phyloP scores from a whole-genome alignment of 2,329 filamentous ascomycete genomes.

The Fusarium heterosporum region DNA sequence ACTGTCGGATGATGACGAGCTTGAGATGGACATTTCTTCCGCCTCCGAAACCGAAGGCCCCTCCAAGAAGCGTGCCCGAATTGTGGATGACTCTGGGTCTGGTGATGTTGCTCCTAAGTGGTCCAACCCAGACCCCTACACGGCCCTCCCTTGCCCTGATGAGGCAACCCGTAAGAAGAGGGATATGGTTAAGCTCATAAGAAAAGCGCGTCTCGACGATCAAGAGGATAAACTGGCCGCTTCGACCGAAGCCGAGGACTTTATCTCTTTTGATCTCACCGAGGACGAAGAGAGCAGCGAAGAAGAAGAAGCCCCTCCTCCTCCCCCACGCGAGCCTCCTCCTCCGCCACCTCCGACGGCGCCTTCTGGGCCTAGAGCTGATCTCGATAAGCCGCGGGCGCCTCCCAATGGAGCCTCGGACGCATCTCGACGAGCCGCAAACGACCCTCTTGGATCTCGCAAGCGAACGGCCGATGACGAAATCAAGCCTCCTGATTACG shows the following conservation, averaged over 20 bases:
- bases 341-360: conserved; percentile 42
- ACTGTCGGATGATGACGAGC: conserved; percentile 72
- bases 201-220: conserved; percentile 81
- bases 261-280: conserved; percentile 85
- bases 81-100: conserved; percentile 47
- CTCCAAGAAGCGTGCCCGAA: conserved; percentile 53
- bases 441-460: conserved; percentile 68
- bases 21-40: conserved; percentile 72
- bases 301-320: conserved; percentile 31
- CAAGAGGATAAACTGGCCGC: conserved; percentile 60
- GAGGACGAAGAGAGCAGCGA: conserved; percentile 62
- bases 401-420: neutral
- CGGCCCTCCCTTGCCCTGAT: conserved; percentile 82
- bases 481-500: conserved; percentile 69
- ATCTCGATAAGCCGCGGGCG: conserved; percentile 20
- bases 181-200: conserved; percentile 90
- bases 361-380: conserved; percentile 39
- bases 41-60: conserved; percentile 54
- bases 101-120: conserved; percentile 75
- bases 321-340: conserved; percentile 27
- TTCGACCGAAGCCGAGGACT: conserved; percentile 77
- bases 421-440: conserved; percentile 47
- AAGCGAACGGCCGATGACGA: conserved; percentile 81
- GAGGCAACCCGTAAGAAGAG: conserved; percentile 79
- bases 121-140: conserved; percentile 97